These are phyloP conservation scores for Geosmithia flava DNA, from an alignment of 2,329 filamentous ascomycete species.

Conservation along the genomic window DNA sequence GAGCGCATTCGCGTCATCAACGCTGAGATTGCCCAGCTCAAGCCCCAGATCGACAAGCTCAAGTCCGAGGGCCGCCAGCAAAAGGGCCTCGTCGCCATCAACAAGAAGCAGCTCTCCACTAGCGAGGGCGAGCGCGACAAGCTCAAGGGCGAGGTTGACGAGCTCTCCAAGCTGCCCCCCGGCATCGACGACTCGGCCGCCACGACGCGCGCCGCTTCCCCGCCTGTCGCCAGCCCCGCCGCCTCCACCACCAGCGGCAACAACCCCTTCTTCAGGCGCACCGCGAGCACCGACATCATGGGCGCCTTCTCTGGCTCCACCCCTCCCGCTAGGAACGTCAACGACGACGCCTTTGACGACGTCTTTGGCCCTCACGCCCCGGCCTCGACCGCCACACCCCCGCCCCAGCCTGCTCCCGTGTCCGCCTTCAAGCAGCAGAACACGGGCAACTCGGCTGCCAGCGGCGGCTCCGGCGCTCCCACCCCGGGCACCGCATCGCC, in stretches of 20 bases:
- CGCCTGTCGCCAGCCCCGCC: conserved; percentile 55
- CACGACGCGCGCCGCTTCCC: conserved; percentile 34
- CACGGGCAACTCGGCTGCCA: conserved; percentile 42
- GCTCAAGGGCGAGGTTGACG: conserved; percentile 67
- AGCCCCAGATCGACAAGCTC: conserved; percentile 85
- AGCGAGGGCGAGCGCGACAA: conserved; percentile 83
- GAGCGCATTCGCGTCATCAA: conserved; percentile 80
- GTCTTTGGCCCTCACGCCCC: conserved; percentile 66
- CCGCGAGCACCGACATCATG: conserved; percentile 48
- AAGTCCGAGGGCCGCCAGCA: conserved; percentile 87
- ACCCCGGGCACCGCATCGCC: conserved; percentile 50
- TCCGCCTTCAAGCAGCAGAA: conserved; percentile 36
- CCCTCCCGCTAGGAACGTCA: conserved; percentile 31
- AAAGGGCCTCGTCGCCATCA: conserved; percentile 92
- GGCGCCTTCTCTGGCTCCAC: conserved; percentile 31
- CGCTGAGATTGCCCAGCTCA: conserved; percentile 68
- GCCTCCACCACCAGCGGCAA: conserved; percentile 61
- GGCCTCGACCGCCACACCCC: conserved; percentile 26
- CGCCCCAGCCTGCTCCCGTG: conserved; percentile 23
- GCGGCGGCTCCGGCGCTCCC: conserved; percentile 37
- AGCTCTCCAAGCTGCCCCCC: conserved; percentile 48
- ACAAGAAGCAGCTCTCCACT: conserved; percentile 92
- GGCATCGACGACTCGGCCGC: conserved; percentile 26
- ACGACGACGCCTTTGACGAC: conserved; percentile 68
- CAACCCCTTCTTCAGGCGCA: conserved; percentile 86